These are phyloP conservation scores for Ilex paraguariensis DNA, from an alignment of 305 asterid genomes.

Conservation along the genomic window DNA sequence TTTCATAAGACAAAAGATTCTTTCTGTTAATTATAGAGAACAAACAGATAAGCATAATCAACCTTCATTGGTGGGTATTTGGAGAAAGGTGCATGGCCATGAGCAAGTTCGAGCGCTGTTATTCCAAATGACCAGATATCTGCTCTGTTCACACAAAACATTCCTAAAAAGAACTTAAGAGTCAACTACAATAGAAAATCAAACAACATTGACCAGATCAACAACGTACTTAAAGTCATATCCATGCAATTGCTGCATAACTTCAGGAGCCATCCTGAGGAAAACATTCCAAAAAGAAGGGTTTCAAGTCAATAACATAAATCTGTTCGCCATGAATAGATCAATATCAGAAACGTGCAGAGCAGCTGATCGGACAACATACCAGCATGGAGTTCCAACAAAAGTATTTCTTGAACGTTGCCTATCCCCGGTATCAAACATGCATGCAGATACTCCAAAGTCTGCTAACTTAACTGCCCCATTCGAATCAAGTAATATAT, in stretches of 20 bases:
- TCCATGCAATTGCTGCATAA: conserved; percentile 69
- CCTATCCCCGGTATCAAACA: conserved; percentile 95
- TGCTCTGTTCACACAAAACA: conserved; percentile 68
- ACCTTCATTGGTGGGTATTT: conserved; percentile 99
- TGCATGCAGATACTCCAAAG: conserved; percentile 93
- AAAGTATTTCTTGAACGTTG: conserved; percentile 91
- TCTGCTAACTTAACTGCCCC: conserved; percentile 85
- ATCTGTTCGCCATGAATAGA: conserved; percentile 1
- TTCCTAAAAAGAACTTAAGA: conserved; percentile 3
- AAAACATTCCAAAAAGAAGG: conserved; percentile 3
- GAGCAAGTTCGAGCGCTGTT: conserved; percentile 99
- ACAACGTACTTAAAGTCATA: conserved; percentile 61
- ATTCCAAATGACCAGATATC: conserved; percentile 99
- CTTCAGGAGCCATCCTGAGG: conserved; percentile 79
- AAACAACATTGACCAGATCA: conserved; percentile 3
- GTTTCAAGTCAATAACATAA: conserved; percentile 5
- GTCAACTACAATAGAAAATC: neutral
- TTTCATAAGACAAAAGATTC: neutral
- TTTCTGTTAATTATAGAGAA: conserved; percentile 4
- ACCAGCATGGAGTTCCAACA: conserved; percentile 99
- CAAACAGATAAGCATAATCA: conserved; percentile 13
- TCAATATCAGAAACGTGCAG: neutral
- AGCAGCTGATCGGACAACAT: conserved; percentile 12
- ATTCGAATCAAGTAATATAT: conserved; percentile 72
- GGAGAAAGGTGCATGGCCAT: conserved; percentile 99